Base-by-base conservation (phyloP, 768 basidiomycete species). In the Suillus fuscotomentosus region DNA sequence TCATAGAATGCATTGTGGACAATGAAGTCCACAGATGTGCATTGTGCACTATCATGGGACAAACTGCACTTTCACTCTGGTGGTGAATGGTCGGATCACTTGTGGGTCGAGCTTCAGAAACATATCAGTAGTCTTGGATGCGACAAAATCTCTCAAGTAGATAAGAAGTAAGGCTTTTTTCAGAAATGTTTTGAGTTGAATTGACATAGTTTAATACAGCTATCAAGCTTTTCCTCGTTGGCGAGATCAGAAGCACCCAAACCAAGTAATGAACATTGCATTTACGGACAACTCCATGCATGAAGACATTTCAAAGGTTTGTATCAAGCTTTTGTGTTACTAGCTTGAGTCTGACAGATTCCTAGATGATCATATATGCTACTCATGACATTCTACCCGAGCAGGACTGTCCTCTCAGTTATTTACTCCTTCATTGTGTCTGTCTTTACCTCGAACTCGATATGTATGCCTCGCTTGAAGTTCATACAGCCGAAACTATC, bases 1-100 rank as follows among this genome's bases (percentile, higher is more conserved):
- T 56, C 36, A 10, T 59, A 55, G n/a, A 56, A 79, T 71, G 73
- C 73, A 20, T 83, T 82, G 65, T 79, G 77, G 77, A 54, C 36
- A 1, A 51, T 82, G 9, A 59, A 53, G 22, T 61, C 73, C 59
- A 77, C 75, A 9, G 78, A 82, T 66, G 73, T 76, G 13, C 67
- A 77, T 64, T 36, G 54, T 20, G 75, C 77, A 39, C 27, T 76
- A 1, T 77, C 76, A 3, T 81, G 73, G 63, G 81, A 84, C 67
- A 69, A 71, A 2, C 74, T 82, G 15, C 82, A 84, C 70, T 68
- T 69, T 34, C 70, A 79, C 62, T 55, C 72, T 3, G 11, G 47
- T 3, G n/a, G 47, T 10, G n/a, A 5, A 47, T 47, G 47, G 47
- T 47, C n/a, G 0, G 11, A 47, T 47, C 47, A 47, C 47, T 10